Evolutionary conservation across 225 moss, liverwort and hornwort species (phyloP).

Genomic region (Takakia lepidozioides): DNA sequence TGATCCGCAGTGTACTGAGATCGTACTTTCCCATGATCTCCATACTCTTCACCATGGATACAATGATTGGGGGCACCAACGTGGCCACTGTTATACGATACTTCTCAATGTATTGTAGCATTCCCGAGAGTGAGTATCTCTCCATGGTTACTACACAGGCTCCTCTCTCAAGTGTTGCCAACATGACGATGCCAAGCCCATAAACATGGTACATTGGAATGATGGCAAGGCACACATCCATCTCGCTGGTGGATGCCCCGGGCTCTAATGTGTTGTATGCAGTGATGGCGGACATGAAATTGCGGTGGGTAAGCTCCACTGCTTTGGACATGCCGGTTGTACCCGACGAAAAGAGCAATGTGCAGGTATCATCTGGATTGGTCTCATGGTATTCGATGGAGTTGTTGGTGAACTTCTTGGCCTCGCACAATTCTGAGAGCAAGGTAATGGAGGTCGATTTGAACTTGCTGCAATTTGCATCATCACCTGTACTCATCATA

Average conservation of each 20-base stretch:
- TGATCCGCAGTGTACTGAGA: conserved; percentile 16
- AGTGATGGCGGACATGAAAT: conserved; percentile 28
- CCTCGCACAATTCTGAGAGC: conserved; percentile 21
- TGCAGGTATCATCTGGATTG: conserved; percentile 33
- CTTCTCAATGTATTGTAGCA: conserved; percentile 19
- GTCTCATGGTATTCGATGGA: not conserved
- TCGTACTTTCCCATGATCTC: conserved; percentile 18
- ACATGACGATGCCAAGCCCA: conserved; percentile 33
- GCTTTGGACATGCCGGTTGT: conserved; percentile 39
- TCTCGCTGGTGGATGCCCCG: conserved; percentile 16
- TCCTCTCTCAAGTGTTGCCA: conserved; percentile 26
- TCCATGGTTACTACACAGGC: conserved; percentile 37
- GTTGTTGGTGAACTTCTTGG: conserved; percentile 1
- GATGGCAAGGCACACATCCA: conserved; percentile 33
- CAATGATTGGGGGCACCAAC: conserved; percentile 39
- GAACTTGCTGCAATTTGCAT: conserved; percentile 2
- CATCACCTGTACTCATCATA: not conserved
- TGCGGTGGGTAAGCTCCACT: conserved; percentile 28
- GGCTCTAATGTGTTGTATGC: conserved; percentile 39
- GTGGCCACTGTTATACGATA: conserved; percentile 28
- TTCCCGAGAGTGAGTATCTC: conserved; percentile 17
- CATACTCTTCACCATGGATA: conserved; percentile 27
- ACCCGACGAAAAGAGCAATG: conserved; percentile 40
- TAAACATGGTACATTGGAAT: conserved; percentile 41
- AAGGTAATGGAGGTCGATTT: not conserved